Conservation (phyloP, 176 grass and related monocot species). For the Themeda triandra region DNA sequence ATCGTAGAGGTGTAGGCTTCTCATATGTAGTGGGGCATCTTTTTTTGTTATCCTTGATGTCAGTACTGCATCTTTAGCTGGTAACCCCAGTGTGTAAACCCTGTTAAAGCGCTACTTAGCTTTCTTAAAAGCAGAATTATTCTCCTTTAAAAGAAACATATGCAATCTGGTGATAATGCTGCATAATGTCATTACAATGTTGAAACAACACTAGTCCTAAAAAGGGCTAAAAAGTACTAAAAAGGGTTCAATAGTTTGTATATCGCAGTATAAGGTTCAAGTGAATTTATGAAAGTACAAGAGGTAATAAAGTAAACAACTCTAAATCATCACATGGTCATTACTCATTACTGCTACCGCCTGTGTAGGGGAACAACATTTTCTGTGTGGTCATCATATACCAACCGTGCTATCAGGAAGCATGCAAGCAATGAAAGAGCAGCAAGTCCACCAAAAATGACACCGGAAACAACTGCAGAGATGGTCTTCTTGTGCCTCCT, state of each 20-base stretch:
- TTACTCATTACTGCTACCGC: background rate
- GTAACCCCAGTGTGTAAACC: background rate
- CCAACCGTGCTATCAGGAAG: slow-evolving; percentile 30
- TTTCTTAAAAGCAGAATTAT: background rate
- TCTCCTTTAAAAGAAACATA: background rate
- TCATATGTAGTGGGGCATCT: background rate
- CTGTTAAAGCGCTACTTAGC: background rate
- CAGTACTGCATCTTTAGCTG: background rate
- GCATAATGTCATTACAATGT: background rate
- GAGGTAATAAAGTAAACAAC: background rate
- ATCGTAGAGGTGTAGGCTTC: too few species aligned
- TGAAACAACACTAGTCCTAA: background rate
- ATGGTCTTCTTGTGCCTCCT: slow-evolving; percentile 42
- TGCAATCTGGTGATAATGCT: background rate
- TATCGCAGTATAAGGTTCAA: background rate
- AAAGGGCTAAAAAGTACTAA: background rate
- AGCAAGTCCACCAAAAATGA: slow-evolving; percentile 55
- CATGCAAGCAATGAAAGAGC: slow-evolving; percentile 15
- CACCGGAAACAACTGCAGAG: slow-evolving; percentile 48
- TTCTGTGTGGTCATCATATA: slow-evolving; percentile 36
- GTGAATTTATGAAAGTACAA: background rate
- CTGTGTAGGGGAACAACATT: background rate
- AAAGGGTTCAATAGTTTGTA: background rate
- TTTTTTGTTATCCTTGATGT: background rate
- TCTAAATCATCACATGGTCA: background rate